Evolutionary conservation across 441 rosid genomes (phyloP).

Genomic region (Sinapis alba): DNA sequence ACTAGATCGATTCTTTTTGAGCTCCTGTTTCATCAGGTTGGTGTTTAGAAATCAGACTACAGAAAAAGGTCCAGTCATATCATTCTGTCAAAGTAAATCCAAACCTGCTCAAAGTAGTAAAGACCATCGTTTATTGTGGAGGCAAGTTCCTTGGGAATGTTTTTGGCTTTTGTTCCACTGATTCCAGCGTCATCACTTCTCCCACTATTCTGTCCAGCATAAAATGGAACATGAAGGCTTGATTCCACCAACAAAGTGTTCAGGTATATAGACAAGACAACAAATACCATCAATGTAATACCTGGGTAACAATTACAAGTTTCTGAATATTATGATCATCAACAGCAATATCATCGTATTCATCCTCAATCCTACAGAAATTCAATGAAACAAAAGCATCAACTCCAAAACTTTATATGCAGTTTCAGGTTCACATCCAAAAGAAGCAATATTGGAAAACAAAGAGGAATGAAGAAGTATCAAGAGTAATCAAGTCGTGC

Average conservation of each 20-base stretch:
- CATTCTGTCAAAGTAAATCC: neutral
- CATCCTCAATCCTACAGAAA: constrained; percentile 67
- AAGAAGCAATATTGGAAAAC: constrained; percentile 1
- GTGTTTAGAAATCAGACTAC: constrained; percentile 19
- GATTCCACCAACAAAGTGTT: constrained; percentile 5
- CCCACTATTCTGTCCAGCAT: constrained; percentile 71
- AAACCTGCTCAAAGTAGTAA: constrained; percentile 90
- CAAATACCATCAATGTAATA: constrained; percentile 32
- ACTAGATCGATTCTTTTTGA: constrained; percentile 58
- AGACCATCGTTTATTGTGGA: constrained; percentile 90
- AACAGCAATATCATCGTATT: constrained; percentile 73
- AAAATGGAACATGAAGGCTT: constrained; percentile 33
- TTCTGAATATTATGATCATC: constrained; percentile 88
- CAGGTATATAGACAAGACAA: neutral
- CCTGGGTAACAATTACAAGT: constrained; percentile 97
- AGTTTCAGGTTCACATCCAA: neutral
- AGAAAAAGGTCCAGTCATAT: constrained; percentile 6
- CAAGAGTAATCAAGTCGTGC: constrained; percentile 9
- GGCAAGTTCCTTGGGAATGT: constrained; percentile 79
- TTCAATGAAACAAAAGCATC: constrained; percentile 19
- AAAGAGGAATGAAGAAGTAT: constrained; percentile 13
- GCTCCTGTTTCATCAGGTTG: constrained; percentile 57
- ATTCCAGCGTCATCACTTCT: constrained; percentile 50
- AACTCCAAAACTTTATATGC: constrained; percentile 10
- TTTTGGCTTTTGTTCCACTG: constrained; percentile 50